Conservation (phyloP, 75 land plant species). For the Larix kaempferi region DNA sequence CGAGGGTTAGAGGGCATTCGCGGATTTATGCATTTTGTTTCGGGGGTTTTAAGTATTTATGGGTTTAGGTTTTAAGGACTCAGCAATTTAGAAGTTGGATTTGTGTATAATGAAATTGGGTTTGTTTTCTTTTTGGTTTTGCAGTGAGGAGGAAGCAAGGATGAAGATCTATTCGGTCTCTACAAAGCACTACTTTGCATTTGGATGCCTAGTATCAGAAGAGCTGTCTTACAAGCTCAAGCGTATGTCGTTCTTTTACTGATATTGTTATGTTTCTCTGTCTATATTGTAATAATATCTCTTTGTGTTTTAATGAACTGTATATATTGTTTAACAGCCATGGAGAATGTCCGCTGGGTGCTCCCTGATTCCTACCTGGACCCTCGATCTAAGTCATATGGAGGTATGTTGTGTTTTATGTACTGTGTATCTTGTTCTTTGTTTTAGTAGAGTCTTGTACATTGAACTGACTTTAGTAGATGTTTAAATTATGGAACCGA, state of each 20-base stretch:
- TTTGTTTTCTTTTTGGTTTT: conserved; percentile 8
- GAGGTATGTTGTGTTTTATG: conserved; percentile 27
- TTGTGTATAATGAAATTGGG: not conserved
- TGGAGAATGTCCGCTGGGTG: conserved; percentile 58
- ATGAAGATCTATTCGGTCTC: conserved; percentile 65
- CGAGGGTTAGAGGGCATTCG: not conserved
- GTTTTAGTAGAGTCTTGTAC: no score
- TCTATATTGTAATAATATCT: not conserved
- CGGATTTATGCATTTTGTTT: not conserved
- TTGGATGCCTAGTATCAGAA: conserved; percentile 55
- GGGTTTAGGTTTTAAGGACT: not conserved
- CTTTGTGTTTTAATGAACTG: not conserved
- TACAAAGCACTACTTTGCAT: conserved; percentile 60
- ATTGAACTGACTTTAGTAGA: no score
- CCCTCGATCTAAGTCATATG: conserved; percentile 59
- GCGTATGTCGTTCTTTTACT: conserved; percentile 17
- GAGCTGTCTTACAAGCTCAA: conserved; percentile 52
- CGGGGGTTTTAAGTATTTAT: not conserved
- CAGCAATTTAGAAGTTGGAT: no score
- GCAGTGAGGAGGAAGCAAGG: conserved; percentile 69
- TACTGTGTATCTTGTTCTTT: no score
- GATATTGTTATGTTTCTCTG: not conserved
- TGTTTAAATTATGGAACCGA: no score
- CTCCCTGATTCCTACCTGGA: conserved; percentile 66
- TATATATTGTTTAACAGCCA: conserved; percentile 15